These are phyloP conservation scores for Trametes maxima DNA, from an alignment of 768 basidiomycete species.

Conservation along the genomic window DNA sequence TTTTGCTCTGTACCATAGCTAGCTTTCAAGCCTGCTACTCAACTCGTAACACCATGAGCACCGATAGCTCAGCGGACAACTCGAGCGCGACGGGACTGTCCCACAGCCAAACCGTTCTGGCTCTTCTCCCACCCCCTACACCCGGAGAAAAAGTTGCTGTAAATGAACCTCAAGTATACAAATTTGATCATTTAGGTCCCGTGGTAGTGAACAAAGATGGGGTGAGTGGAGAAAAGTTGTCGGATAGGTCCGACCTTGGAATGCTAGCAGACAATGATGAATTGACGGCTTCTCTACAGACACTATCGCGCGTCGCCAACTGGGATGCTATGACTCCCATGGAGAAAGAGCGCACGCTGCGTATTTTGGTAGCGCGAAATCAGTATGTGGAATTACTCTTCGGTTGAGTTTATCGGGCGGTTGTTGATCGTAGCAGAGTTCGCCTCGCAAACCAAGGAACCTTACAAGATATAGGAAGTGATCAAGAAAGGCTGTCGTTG, in stretches of 20 bases:
- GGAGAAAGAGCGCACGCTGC: constrained; percentile 58
- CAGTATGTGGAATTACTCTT: constrained; percentile 26
- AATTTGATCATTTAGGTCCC: constrained; percentile 62
- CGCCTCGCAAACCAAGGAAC: constrained; percentile 26
- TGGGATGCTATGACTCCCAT: constrained; percentile 59
- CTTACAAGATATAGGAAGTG: not conserved
- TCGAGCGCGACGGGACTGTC: not conserved
- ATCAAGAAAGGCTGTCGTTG: constrained; percentile 9
- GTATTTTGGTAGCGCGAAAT: constrained; percentile 56
- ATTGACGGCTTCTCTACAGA: constrained; percentile 39
- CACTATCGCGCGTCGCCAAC: constrained; percentile 65
- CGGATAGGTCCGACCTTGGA: too few species aligned
- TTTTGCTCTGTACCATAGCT: too few species aligned
- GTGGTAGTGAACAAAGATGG: constrained; percentile 72
- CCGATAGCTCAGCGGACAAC: not conserved
- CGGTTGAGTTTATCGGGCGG: not conserved
- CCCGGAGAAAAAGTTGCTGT: constrained; percentile 17
- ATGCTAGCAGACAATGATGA: not conserved
- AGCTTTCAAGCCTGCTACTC: too few species aligned
- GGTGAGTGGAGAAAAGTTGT: constrained; percentile 38
- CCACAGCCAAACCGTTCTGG: not conserved
- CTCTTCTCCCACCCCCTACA: constrained; percentile 11
- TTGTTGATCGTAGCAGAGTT: not conserved
- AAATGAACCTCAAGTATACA: constrained; percentile 37
- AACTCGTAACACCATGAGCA: not conserved